Base-by-base conservation (phyloP, 768 basidiomycete species). In the Chalciporus chontae region DNA sequence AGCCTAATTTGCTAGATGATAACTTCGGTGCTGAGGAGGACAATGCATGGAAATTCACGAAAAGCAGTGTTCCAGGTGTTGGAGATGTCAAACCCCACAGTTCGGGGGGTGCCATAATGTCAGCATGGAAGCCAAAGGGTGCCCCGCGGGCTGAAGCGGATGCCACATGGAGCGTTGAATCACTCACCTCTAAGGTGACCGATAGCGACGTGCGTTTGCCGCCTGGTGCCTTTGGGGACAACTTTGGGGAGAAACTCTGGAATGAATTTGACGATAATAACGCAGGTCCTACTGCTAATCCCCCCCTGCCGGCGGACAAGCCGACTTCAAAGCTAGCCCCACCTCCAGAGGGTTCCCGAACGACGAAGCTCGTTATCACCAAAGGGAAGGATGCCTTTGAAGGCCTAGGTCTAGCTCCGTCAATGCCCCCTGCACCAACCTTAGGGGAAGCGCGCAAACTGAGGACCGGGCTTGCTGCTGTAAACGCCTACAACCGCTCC, bases 311-410 rank as follows among this genome's bases (percentile, higher is more conserved):
- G 13, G 17, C 44, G 5, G 63, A 56, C 40, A 67, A 61, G 47
- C 24, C 27, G 43, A 34, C 50, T 19, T 60, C 64, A 19, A 69
- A 59, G 40, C 55, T 68, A 17, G 57, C 54, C 23, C 59, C 62
- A 44, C 64, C 49, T 23, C 38, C 39, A 11, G 68, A 68, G 26
- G 68, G 66, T 8, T 68, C 68, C 40, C 66, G 66, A 40, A 57
- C 51, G 19, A 68, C 66, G 8, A 68, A 59, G 47, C 55, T 69
- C 26, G n/a, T 60, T 37, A 52, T 70, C 36, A 59, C 60, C 46
- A 73, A 66, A 46, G 73, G 74, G 17, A 85, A 77, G 55, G 90
- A 92, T 61, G 90, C 90, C 5, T 92, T 92, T 54, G 86, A 87
- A 31, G 89, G 85, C 10, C 69, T 92, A 40, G 87, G 81, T 8